Conservation (phyloP, 2,329 filamentous ascomycete species). For the Penicillium olsonii region DNA sequence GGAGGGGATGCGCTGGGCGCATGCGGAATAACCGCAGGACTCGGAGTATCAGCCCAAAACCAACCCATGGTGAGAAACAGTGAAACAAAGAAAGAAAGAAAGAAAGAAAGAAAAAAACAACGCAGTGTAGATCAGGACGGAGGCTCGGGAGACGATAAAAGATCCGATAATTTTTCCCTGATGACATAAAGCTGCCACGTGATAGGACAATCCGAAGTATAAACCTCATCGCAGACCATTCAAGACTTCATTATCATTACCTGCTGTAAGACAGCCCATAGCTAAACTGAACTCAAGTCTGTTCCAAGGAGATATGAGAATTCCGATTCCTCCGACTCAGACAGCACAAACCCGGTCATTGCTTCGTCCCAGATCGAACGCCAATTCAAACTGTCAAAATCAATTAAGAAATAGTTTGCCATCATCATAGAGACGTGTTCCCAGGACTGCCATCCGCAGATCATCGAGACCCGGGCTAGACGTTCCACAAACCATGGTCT, state of each 20-base stretch:
- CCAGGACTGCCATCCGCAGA: conserved; percentile 35
- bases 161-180: conserved; percentile 8
- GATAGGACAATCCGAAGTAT: conserved; percentile 3
- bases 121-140: background rate
- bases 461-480: conserved; percentile 24
- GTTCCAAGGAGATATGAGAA: conserved; percentile 4
- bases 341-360: conserved; percentile 23
- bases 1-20: conserved; percentile 55
- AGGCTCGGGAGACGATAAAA: conserved; percentile 12
- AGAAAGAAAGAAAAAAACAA: background rate
- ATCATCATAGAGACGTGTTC: conserved; percentile 29
- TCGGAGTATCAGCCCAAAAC: conserved; percentile 65
- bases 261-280: background rate
- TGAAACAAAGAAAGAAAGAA: conserved; percentile 1
- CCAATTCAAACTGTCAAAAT: conserved; percentile 29
- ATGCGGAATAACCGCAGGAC: conserved; percentile 48
- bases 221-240: too few species aligned
- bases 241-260: background rate
- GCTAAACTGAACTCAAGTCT: background rate
- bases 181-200: conserved; percentile 15
- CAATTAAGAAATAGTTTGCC: conserved; percentile 32
- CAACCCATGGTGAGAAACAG: conserved; percentile 59
- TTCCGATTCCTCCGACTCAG: conserved; percentile 14
- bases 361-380: conserved; percentile 34
- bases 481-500: conserved; percentile 34